Evolutionary conservation across 257 asterid species (phyloP).

Genomic region (Euphrasia confusa): DNA sequence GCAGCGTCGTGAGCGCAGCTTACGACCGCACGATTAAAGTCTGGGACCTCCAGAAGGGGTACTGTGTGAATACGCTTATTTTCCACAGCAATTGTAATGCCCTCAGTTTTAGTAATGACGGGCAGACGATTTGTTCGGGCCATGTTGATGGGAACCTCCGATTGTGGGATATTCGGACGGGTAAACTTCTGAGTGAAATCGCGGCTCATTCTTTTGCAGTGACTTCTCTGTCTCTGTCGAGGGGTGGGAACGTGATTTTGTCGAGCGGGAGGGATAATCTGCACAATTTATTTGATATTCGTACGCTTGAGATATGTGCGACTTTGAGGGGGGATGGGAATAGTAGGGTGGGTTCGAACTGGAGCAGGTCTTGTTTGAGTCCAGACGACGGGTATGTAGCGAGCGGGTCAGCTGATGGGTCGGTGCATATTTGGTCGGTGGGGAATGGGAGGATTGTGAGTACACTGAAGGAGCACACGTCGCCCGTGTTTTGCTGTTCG

Average conservation of each 20-base stretch:
- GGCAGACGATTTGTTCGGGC: slow-evolving; percentile 77
- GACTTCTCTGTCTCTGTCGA: slow-evolving; percentile 73
- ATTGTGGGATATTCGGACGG: slow-evolving; percentile 80
- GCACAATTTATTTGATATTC: slow-evolving; percentile 79
- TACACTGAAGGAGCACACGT: slow-evolving; percentile 71
- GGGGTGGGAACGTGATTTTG: slow-evolving; percentile 68
- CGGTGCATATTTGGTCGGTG: slow-evolving; percentile 79
- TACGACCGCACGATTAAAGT: slow-evolving; percentile 92
- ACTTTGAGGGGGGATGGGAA: slow-evolving; percentile 57
- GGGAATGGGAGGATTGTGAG: slow-evolving; percentile 54
- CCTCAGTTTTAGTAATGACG: slow-evolving; percentile 80
- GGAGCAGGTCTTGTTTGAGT: slow-evolving; percentile 93
- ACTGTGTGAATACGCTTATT: slow-evolving; percentile 63
- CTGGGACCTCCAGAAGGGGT: slow-evolving; percentile 93
- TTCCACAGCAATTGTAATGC: slow-evolving; percentile 88
- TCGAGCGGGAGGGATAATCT: slow-evolving; percentile 94
- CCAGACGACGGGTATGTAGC: slow-evolving; percentile 81
- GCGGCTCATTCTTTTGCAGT: slow-evolving; percentile 82
- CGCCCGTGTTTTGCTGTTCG: slow-evolving; percentile 70
- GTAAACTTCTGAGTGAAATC: slow-evolving; percentile 77
- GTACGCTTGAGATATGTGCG: slow-evolving; percentile 77
- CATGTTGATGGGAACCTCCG: slow-evolving; percentile 90
- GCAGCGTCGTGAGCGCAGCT: slow-evolving; percentile 76
- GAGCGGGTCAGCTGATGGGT: slow-evolving; percentile 88
- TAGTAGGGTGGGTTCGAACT: slow-evolving; percentile 62